Conservation (phyloP, 805 yeast species). For the Wickerhamiella lipophila region DNA sequence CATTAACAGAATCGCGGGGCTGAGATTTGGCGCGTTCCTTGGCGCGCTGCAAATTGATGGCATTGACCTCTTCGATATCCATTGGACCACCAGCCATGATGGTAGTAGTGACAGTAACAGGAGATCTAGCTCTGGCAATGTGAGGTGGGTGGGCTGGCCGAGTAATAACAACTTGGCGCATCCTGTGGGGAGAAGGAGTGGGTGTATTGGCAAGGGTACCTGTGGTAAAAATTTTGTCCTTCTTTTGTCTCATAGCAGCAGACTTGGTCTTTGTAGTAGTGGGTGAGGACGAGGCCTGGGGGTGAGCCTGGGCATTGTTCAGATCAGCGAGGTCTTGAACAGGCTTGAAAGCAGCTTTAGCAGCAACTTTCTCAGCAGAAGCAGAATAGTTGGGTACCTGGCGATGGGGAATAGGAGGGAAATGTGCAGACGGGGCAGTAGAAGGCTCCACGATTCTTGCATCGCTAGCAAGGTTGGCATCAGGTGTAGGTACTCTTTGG, state of each 20-base stretch:
- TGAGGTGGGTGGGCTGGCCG: constrained; percentile 1
- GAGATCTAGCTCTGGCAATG: not conserved
- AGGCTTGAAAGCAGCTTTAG: not conserved
- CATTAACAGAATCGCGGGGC: not conserved
- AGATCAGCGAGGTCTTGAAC: not conserved
- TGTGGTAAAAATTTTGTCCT: not conserved
- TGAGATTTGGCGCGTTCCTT: not conserved
- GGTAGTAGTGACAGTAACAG: constrained; percentile 6
- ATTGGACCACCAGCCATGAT: constrained; percentile 1
- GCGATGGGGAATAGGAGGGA: not conserved
- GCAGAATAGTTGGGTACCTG: not conserved
- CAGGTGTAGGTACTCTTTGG: not conserved
- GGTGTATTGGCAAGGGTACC: not conserved
- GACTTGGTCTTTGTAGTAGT: not conserved
- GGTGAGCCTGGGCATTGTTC: not conserved
- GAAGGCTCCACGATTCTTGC: too few relatives aligned
- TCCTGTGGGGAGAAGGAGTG: not conserved
- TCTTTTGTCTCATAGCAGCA: not conserved
- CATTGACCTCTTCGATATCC: not conserved
- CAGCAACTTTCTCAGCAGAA: not conserved
- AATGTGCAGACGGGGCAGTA: not conserved
- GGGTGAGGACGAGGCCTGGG: not conserved
- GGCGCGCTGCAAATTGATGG: not conserved
- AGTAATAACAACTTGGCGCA: not conserved
- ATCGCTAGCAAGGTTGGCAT: too few relatives aligned